Evolutionary conservation across 2,329 filamentous ascomycete species (phyloP).

Genomic region (Zasmidium cellare): DNA sequence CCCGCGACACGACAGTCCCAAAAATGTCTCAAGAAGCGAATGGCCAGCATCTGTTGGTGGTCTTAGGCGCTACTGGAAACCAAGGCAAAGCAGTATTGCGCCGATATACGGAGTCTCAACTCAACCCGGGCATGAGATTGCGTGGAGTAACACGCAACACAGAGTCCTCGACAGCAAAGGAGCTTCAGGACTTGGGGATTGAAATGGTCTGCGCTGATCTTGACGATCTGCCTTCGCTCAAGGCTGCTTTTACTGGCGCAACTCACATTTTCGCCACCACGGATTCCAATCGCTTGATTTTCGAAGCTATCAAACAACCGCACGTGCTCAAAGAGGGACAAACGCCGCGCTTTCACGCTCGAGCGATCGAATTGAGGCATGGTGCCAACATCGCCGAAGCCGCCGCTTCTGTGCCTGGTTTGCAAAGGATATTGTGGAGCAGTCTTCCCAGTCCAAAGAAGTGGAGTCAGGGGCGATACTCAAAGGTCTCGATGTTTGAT

Average conservation of each 20-base stretch:
- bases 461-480: conserved; percentile 39
- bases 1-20: no score
- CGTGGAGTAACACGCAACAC: conserved; percentile 48
- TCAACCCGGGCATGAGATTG: no score
- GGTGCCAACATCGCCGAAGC: conserved; percentile 59
- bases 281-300: conserved; percentile 13
- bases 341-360: conserved; percentile 47
- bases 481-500: conserved; percentile 44
- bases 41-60: no score
- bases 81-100: no score
- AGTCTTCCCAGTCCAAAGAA: conserved; percentile 36
- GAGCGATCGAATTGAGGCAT: conserved; percentile 47
- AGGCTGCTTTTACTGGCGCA: conserved; percentile 39
- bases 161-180: conserved; percentile 35
- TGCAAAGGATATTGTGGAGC: conserved; percentile 44
- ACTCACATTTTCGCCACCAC: conserved; percentile 39
- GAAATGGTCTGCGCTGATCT: conserved; percentile 42
- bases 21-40: no score
- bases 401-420: conserved; percentile 35
- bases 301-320: conserved; percentile 5
- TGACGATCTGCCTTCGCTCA: conserved; percentile 35
- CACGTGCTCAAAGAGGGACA: neutral
- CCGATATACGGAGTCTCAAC: no score
- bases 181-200: conserved; percentile 33
- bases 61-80: no score